Base-by-base conservation (phyloP, 805 yeast species). In the Alloascoidea hylecoeti region DNA sequence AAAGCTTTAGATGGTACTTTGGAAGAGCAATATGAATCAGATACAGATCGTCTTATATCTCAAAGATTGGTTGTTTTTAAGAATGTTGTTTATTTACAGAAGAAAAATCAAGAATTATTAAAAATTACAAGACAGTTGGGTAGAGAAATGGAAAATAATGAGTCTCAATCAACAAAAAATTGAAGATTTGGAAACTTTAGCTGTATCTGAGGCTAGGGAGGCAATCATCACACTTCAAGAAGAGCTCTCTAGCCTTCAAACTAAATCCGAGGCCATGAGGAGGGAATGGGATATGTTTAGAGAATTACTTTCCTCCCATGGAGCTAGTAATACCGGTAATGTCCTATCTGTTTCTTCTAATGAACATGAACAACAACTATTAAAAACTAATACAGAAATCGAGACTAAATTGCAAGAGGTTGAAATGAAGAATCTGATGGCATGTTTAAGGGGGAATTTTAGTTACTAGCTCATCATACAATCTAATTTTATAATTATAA, bases 241-340 rank as follows among this genome's bases (percentile, higher is more conserved):
- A 1, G 53, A 54, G 30, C 33, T 81, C 30, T 61, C 65, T 15
- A 59, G 67, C 14, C 50, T 73, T 5, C 72, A 70, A 44, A 50
- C 65, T 2, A 73, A 71, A 49, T 53, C 76, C 34, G 69, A 63
- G 6, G 67, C 78, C 1, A 64, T 72, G 2, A 58, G 66, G 3
- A 68, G 74, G 43, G 94, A 83, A 52, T 69, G 86, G 39, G 94
- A 86, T 46, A 71, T 75, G 59, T 66, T 77, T 47, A 66, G 75
- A 47, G 47, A 48, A 39, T 51, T 51, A 44, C 39, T 49, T 9
- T 38, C 44, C 30, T 2, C 4, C 27, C 3, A 17, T 38, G 4
- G 15, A 16, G 9, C 38, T 12, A 19, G 33, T 15, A 39, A 18
- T 18, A 37, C 35, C 4, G 36, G 35, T 13, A 36, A 33, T 17